phyloP scores from a whole-genome alignment of 305 asterid species.

The Salvia sclarea region DNA sequence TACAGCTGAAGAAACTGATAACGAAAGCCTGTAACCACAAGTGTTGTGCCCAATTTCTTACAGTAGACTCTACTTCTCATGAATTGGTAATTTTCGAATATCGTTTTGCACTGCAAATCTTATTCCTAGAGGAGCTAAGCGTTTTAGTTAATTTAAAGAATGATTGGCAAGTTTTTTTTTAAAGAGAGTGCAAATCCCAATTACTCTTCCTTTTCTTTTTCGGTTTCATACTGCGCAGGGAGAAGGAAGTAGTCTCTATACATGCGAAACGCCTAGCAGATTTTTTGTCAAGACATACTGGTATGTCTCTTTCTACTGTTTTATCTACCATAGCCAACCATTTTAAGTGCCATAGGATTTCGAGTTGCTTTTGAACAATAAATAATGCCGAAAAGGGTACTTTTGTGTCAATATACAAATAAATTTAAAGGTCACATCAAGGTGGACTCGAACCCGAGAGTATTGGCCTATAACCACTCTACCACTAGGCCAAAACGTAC shows the following conservation, averaged over 20 bases:
- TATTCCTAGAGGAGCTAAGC: conserved; percentile 14
- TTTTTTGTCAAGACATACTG: conserved; percentile 47
- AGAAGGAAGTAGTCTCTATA: conserved; percentile 43
- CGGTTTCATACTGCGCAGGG: conserved; percentile 64
- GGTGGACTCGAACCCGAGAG: no score
- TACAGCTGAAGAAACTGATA: conserved; percentile 26
- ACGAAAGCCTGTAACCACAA: conserved; percentile 13
- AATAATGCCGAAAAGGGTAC: neutral
- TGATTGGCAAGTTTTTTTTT: conserved; percentile 25
- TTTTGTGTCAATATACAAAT: no score
- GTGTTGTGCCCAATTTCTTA: conserved; percentile 14
- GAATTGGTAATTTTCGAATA: conserved; percentile 3
- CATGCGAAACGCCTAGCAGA: conserved; percentile 47
- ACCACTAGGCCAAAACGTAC: no score
- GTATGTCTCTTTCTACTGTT: conserved; percentile 56
- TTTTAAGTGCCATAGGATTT: neutral
- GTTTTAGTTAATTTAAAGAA: conserved; percentile 26
- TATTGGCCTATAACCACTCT: no score
- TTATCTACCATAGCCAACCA: conserved; percentile 23
- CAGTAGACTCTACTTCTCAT: neutral
- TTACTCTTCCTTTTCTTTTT: conserved; percentile 44
- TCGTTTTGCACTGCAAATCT: conserved; percentile 13
- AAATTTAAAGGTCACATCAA: no score
- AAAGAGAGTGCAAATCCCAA: conserved; percentile 50
- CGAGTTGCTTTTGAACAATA: neutral